These are phyloP conservation scores for Pseudogymnoascus sp. DNA, from an alignment of 2,329 filamentous ascomycete species.

Conservation along the genomic window DNA sequence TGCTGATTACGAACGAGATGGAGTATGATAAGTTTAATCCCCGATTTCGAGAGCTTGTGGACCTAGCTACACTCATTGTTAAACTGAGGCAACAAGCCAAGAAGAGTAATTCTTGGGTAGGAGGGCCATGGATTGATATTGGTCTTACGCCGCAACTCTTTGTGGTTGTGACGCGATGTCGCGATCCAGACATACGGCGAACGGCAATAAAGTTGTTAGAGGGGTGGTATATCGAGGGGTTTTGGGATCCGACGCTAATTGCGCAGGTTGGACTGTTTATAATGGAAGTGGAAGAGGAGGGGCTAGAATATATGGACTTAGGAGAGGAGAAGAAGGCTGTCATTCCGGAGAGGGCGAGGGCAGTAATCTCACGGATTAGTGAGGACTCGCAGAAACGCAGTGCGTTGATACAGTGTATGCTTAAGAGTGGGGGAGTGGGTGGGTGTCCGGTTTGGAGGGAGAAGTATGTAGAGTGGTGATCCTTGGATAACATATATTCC, in stretches of 20 bases:
- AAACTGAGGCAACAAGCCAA: slow-evolving; percentile 12
- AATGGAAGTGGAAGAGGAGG: slow-evolving; percentile 23
- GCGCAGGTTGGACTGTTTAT: slow-evolving; percentile 19
- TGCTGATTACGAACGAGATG: slow-evolving; percentile 19
- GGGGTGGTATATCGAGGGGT: slow-evolving; percentile 18
- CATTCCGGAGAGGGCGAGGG: slow-evolving; percentile 6
- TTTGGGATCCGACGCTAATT: slow-evolving; percentile 15
- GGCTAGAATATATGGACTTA: slow-evolving; percentile 13
- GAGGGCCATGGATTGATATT: slow-evolving; percentile 20
- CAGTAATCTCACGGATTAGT: slow-evolving; percentile 10
- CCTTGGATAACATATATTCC: background rate
- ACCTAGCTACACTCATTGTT: slow-evolving; percentile 15
- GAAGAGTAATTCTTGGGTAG: slow-evolving; percentile 15
- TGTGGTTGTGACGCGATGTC: slow-evolving; percentile 18
- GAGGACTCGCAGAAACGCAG: background rate
- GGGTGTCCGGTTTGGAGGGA: slow-evolving; percentile 10
- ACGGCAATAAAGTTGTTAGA: slow-evolving; percentile 19
- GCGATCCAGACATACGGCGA: slow-evolving; percentile 20
- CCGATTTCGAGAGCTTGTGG: slow-evolving; percentile 17
- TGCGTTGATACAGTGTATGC: slow-evolving; percentile 2
- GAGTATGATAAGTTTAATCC: slow-evolving; percentile 18
- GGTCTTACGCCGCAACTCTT: slow-evolving; percentile 20
- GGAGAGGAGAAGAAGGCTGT: background rate
- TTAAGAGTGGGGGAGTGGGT: slow-evolving; percentile 8
- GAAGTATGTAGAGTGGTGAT: slow-evolving; percentile 6